phyloP scores from a whole-genome alignment of 371 early-diverging fungal genomes.

The Zychaea mexicana region DNA sequence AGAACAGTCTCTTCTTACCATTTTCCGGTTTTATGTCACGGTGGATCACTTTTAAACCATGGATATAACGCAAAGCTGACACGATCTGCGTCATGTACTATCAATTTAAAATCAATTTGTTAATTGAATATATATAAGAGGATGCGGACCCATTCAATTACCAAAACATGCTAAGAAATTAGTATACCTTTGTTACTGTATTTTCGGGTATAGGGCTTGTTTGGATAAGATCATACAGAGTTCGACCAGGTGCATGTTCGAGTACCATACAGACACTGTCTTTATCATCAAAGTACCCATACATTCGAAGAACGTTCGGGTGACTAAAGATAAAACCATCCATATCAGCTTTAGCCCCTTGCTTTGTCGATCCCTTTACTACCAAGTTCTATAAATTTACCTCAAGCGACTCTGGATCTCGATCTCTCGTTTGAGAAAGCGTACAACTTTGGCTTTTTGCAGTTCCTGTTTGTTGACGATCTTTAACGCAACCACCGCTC shows the following conservation, averaged over 20 bases:
- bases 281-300: slow-evolving; percentile 97
- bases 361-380: no score
- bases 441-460: slow-evolving; percentile 29
- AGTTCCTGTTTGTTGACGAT: slow-evolving; percentile 89
- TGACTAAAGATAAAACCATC: slow-evolving; percentile 79
- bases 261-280: slow-evolving; percentile 93
- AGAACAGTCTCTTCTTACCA: slow-evolving; percentile 23
- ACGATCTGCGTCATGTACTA: slow-evolving; percentile 92
- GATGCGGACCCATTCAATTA: not conserved
- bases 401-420: slow-evolving; percentile 96
- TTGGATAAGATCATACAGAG: slow-evolving; percentile 85
- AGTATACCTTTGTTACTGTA: slow-evolving; percentile 71
- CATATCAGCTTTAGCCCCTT: no score
- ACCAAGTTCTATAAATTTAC: slow-evolving; percentile 32
- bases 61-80: slow-evolving; percentile 73
- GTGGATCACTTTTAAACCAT: slow-evolving; percentile 69
- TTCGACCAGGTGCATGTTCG: slow-evolving; percentile 96
- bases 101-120: not conserved
- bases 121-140: no score
- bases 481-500: slow-evolving; percentile 95
- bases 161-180: not conserved
- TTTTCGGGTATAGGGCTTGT: slow-evolving; percentile 77
- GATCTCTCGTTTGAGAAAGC: slow-evolving; percentile 78
- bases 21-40: slow-evolving; percentile 85
- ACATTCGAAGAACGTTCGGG: slow-evolving; percentile 92